Evolutionary conservation across 2,329 filamentous ascomycete species (phyloP), one percentile per base, ranked within the genome.

Genomic region (Colletotrichum sp.): DNA sequence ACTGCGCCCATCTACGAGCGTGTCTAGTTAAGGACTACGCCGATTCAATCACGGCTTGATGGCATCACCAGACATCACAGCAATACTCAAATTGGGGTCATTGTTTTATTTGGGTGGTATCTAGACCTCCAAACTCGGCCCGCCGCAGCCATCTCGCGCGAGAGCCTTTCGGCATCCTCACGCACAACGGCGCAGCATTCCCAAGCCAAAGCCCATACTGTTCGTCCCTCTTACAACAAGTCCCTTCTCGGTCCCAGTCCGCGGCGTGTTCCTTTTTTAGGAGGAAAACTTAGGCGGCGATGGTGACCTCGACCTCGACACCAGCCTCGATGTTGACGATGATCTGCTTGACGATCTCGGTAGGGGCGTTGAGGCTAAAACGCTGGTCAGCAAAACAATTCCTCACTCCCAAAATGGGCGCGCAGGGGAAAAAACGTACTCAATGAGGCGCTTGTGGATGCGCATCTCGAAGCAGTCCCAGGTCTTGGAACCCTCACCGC

Each of bases 391-490:
- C 25, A 29, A 52, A 13, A 3, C 0, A 3, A 52, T 11, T 13
- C 12, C 7, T 6, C 44, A 12, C 68, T n/a, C 12, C 12, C 0
- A 22, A 9, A 11, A 49, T 49, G 19, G 0, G 5, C 52, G n/a
- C n/a, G 7, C 9, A 8, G 1, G 5, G 57, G 4, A 7, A 7
- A 27, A 71, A 61, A 91, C 93, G 84, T 87, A 95, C 93, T 98
- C 96, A 86, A 98, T 98, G 86, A 98, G 92, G 83, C 96, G 95
- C 94, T 98, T 98, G 93, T 98, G 96, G 88, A 98, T 98, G 90
- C 96, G 94, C 96, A 99, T 98, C 94, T 99, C 96, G 89, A 92
- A 99, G 88, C 92, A 93, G 88, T 99, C 97, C 97, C 97, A 99
- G 86, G 97, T 99, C 95, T 99, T 99, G 89, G 95, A 98, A 90